A percentile compares a stretch with the other conserved stretches of the same genome.
phyloP scores from a whole-genome alignment of 768 basidiomycete species.

The Tricholoma saponaceum region DNA sequence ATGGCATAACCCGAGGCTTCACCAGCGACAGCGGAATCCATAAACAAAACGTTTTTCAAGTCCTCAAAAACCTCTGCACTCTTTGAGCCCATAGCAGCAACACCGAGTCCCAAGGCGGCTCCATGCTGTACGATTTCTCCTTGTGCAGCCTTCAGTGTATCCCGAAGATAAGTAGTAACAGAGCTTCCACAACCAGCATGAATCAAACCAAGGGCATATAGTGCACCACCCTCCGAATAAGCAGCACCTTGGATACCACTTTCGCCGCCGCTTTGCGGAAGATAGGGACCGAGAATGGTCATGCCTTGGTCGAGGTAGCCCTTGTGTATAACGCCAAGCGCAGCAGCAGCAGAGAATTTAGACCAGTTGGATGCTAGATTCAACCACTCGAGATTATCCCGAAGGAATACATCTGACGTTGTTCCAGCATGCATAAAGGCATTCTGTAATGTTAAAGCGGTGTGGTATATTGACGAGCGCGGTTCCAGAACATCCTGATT shows the following conservation, averaged over 20 bases:
- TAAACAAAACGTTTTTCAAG: conserved; percentile 84
- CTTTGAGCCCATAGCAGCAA: conserved; percentile 91
- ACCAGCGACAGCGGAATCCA: conserved; percentile 92
- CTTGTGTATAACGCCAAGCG: conserved; percentile 95
- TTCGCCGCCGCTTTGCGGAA: conserved; percentile 75
- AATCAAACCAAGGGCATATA: conserved; percentile 92
- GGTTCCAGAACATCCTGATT: conserved; percentile 83
- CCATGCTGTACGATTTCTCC: conserved; percentile 95
- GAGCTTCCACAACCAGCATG: conserved; percentile 86
- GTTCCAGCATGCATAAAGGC: conserved; percentile 99
- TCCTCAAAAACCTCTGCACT: conserved; percentile 90
- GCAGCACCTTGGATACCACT: conserved; percentile 74
- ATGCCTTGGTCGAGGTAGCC: conserved; percentile 93
- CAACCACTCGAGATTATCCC: conserved; percentile 97
- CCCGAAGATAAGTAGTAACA: conserved; percentile 74
- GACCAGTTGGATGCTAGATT: conserved; percentile 96
- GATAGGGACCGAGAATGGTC: conserved; percentile 89
- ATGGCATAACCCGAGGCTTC: conserved; percentile 97
- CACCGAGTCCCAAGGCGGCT: conserved; percentile 93
- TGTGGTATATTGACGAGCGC: conserved; percentile 96
- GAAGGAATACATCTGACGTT: conserved; percentile 88
- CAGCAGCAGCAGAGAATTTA: conserved; percentile 96
- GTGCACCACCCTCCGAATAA: conserved; percentile 94
- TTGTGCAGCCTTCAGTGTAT: conserved; percentile 68
- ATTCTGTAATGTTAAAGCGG: conserved; percentile 93